Base-by-base conservation (phyloP, 139 green algal genomes). In the Chlorella sp. region DNA sequence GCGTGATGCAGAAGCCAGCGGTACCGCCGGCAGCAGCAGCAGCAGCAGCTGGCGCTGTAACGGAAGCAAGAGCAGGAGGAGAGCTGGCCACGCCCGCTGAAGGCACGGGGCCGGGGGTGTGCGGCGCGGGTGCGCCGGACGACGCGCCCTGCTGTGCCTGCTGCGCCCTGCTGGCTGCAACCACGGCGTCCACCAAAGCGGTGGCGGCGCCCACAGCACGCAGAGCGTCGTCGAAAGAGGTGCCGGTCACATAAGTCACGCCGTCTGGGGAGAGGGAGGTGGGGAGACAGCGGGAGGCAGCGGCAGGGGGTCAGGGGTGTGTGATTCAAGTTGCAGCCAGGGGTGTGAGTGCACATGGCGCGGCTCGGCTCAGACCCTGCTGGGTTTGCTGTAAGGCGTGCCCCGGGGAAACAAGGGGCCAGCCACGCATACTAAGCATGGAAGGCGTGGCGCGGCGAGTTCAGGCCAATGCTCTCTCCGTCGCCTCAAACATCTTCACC, bases 191-290 rank as follows among this genome's bases (percentile, higher is more conserved):
- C 60, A 90, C 87, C 34, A 93, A 82, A 11, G 86, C 21, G 22
- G 81, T 36, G 22, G 87, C 81, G 5, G 71, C 40, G 48, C 87
- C 87, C 64, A 60, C 81, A 30, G 91, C 91, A 0, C 32, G 75
- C 57, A 87, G 48, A 1, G 91, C 87, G 28, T 89, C 87, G 4
- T 86, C 34, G n/a, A 89, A 90, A 5, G 86, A 91, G 66, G 12
- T 89, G 73, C 18, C 21, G 30, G 57, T 85, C 24, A 89, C 69
- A 32, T 93, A 93, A 0, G 91, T 93, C n/a, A 88, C 87, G 37
- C 91, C 91, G 34, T 90, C 87, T 86, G 75, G 16, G 32, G 2
- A 61, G 24, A 1, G 11, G 34, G 18, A 80, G 73, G n/a, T 39
- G 34, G 18, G 32, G 73, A 40, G 30, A 66, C 12, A 9, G 57